phyloP scores from a whole-genome alignment of 1,284 basidiomycete species.

The Bjerkandera adusta region DNA sequence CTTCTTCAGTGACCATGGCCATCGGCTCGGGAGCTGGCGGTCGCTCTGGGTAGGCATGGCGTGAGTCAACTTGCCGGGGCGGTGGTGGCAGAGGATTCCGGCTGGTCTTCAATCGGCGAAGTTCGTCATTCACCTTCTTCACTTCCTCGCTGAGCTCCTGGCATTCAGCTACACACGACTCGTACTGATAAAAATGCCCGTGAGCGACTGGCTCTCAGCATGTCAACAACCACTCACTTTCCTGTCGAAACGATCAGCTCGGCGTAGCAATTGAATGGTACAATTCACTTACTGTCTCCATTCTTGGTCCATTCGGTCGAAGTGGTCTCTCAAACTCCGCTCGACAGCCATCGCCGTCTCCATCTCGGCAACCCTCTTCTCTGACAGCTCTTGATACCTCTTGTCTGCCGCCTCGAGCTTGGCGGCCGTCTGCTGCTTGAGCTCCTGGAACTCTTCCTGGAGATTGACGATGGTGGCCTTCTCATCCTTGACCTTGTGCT shows the following conservation, averaged over 20 bases:
- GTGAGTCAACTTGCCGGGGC: slow-evolving; percentile 28
- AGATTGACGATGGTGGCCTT: slow-evolving; percentile 16
- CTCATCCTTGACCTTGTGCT: slow-evolving; percentile 19
- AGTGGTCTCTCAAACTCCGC: slow-evolving; percentile 34
- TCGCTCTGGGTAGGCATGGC: slow-evolving; percentile 29
- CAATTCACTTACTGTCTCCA: slow-evolving; percentile 36
- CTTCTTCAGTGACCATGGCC: slow-evolving; percentile 23
- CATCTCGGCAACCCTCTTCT: slow-evolving; percentile 33
- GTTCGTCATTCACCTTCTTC: slow-evolving; percentile 21
- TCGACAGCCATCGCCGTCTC: slow-evolving; percentile 34
- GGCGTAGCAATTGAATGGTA: slow-evolving; percentile 9
- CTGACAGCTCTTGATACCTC: slow-evolving; percentile 24
- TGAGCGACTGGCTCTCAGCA: slow-evolving; percentile 5
- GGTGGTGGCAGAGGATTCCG: slow-evolving; percentile 20
- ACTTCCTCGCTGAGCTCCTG: slow-evolving; percentile 29
- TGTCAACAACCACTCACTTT: slow-evolving; percentile 33
- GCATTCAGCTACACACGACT: slow-evolving; percentile 31
- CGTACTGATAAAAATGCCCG: slow-evolving; percentile 25
- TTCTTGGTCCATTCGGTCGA: slow-evolving; percentile 33
- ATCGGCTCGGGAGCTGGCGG: slow-evolving; percentile 24
- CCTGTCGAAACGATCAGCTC: slow-evolving; percentile 22
- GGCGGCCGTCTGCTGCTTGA: slow-evolving; percentile 17
- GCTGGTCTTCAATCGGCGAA: not conserved
- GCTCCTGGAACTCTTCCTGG: slow-evolving; percentile 20
- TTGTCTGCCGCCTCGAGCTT: slow-evolving; percentile 15